Conservation (phyloP, 768 basidiomycete species). For the Gloeophyllum trabeum region DNA sequence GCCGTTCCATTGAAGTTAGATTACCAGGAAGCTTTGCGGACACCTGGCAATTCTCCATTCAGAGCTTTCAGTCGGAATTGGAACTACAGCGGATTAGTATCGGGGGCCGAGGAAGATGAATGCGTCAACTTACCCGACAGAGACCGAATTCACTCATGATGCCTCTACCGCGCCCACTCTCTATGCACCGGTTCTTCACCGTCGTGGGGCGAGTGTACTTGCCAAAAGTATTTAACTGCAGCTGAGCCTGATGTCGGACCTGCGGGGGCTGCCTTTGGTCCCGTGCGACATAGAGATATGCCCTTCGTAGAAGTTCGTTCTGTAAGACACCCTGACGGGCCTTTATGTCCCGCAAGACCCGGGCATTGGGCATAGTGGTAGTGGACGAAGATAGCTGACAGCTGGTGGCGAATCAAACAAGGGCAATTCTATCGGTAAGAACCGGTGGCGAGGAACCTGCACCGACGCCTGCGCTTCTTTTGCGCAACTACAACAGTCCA, state of each 20-base stretch:
- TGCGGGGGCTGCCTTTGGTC: conserved; percentile 84
- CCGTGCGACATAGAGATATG: conserved; percentile 88
- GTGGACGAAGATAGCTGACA: conserved; percentile 16
- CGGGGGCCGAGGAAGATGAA: neutral
- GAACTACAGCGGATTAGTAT: conserved; percentile 35
- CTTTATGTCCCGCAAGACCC: conserved; percentile 69
- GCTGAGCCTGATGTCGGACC: conserved; percentile 87
- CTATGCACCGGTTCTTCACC: conserved; percentile 82
- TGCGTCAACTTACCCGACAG: conserved; percentile 45
- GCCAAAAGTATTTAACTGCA: conserved; percentile 84
- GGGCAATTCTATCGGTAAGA: too few species aligned
- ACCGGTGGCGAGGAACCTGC: too few species aligned
- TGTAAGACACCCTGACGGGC: conserved; percentile 59
- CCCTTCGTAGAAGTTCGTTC: conserved; percentile 76
- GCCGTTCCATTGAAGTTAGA: too few species aligned
- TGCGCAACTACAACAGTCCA: too few species aligned
- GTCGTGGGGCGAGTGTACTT: conserved; percentile 75
- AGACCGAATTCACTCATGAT: conserved; percentile 84
- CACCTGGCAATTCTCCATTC: conserved; percentile 34
- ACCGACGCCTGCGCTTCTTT: too few species aligned
- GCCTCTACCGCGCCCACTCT: conserved; percentile 79
- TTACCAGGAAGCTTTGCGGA: conserved; percentile 89
- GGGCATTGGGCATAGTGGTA: conserved; percentile 25
- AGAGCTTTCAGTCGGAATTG: conserved; percentile 86
- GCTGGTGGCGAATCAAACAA: neutral